Base-by-base conservation (phyloP, 1,139 yeast genomes). In the Blastobotrys elegans region DNA sequence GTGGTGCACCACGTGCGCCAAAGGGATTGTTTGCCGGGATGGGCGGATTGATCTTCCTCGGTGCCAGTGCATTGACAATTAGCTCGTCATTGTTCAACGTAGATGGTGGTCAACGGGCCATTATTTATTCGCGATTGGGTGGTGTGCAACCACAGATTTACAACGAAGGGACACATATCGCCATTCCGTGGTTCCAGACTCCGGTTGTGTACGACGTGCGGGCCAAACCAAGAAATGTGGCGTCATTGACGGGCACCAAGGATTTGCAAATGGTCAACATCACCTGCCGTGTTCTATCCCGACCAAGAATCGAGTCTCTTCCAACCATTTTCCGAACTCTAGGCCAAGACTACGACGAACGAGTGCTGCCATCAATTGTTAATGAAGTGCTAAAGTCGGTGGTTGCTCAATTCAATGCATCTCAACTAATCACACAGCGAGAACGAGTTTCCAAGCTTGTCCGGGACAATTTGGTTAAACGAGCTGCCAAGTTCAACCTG, bases 21-120 rank as follows among this genome's bases (percentile, higher is more conserved):
- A 52, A 55, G 41, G 66, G 64, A 27, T 50, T 64, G 32, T 62
- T 66, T 50, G 83, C 89, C 22, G 96, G 97, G 8, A 62, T 82
- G 35, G 95, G 95, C 22, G 96, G 96, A 1, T 61, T 88, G 30
- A 58, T 87, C 11, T 62, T 84, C 24, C 70, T 89, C 32, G 95
- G 92, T 50, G 92, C 86, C 46, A 85, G 80, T 40, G 77, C 84
- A 1, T 50, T 84, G 37, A 65, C 83, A 43, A 72, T 83, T 32
- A 86, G 86, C 61, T 78, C 85, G 53, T 82, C 96, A 2, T 75
- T 90, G 49, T 90, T 88, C 73, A 90, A 89, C 66, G 98, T 92
- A 51, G 97, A 92, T 66, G 99, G 99, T 79, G 99, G 99, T 69
- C 97, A 92, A 69, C 78, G 99, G 66, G 99, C 97, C 26, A 89